phyloP scores from a whole-genome alignment of 1,284 basidiomycete species.

The Amylostereum chailletii region DNA sequence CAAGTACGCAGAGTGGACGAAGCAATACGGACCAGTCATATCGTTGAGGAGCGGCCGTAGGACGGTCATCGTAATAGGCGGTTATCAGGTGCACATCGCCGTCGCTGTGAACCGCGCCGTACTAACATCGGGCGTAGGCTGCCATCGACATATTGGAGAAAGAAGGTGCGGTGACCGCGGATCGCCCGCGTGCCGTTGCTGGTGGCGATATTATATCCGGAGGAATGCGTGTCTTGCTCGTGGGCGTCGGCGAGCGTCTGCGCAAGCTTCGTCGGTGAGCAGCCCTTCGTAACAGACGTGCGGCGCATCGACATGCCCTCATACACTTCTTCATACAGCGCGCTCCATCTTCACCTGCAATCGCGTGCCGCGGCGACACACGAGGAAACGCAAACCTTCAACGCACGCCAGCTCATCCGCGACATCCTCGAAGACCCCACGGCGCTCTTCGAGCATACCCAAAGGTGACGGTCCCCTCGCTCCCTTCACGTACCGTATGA shows the following conservation, averaged over 20 bases:
- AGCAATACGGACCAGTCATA: constrained; percentile 28
- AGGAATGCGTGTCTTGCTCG: constrained; percentile 15
- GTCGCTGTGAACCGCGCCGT: background rate
- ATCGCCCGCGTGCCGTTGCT: constrained; percentile 16
- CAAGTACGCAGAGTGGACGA: constrained; percentile 24
- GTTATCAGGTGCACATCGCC: constrained; percentile 20
- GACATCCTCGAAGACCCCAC: constrained; percentile 43
- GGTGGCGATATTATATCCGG: constrained; percentile 20
- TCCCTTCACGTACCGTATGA: background rate
- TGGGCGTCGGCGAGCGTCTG: constrained; percentile 15
- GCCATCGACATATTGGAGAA: constrained; percentile 24
- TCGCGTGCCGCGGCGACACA: constrained; percentile 37
- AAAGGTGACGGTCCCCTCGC: constrained; percentile 26
- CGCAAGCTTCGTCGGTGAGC: constrained; percentile 17
- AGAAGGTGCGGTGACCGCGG: constrained; percentile 18
- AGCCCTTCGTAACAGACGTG: background rate
- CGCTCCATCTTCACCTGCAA: constrained; percentile 46
- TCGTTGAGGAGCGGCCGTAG: constrained; percentile 23
- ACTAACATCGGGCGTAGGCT: constrained; percentile 11
- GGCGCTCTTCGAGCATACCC: constrained; percentile 42
- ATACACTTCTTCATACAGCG: constrained; percentile 16
- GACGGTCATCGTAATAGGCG: constrained; percentile 25
- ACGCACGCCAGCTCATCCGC: constrained; percentile 39
- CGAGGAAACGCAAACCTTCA: constrained; percentile 33
- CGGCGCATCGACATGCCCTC: background rate